Evolutionary conservation across 139 green algal genomes (phyloP).

Genomic region (Tetraselmis chui): DNA sequence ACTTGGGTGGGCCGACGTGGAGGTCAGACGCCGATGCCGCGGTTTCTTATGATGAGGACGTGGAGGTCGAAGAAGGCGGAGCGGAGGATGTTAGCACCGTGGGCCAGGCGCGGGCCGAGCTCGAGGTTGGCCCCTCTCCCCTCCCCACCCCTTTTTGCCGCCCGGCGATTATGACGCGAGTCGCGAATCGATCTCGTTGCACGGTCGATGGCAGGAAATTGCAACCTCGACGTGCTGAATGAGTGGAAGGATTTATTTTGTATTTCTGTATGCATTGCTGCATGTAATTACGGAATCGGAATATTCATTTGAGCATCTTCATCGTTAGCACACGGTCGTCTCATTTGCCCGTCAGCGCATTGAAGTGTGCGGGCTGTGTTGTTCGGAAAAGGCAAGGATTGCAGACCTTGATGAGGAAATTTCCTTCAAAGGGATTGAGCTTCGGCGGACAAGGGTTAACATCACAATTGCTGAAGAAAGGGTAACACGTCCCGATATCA

Average conservation of each 20-base stretch:
- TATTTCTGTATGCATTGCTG: neutral
- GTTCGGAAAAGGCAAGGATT: neutral
- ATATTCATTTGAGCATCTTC: too few species aligned
- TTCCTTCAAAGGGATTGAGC: neutral
- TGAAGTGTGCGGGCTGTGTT: too few species aligned
- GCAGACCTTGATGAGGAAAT: neutral
- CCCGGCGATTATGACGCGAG: too few species aligned
- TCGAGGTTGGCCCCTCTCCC: neutral
- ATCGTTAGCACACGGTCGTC: too few species aligned
- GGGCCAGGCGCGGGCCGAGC: neutral
- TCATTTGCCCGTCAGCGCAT: too few species aligned
- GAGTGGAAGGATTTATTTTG: neutral
- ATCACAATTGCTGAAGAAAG: neutral
- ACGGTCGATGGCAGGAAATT: too few species aligned
- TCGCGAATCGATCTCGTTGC: too few species aligned
- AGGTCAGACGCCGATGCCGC: neutral
- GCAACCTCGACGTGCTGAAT: too few species aligned
- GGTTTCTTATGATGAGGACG: neutral
- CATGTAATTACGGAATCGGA: too few species aligned
- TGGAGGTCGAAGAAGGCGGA: too few species aligned
- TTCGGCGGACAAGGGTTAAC: neutral
- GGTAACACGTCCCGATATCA: neutral
- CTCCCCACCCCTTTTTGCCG: too few species aligned
- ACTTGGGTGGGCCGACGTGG: slow-evolving; percentile 15
- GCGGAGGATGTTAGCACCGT: neutral